A percentile compares a stretch with the other conserved stretches of the same genome.
These are phyloP conservation scores for Leccinum huronense DNA, from an alignment of 1,284 basidiomycete species.

Conservation along the genomic window DNA sequence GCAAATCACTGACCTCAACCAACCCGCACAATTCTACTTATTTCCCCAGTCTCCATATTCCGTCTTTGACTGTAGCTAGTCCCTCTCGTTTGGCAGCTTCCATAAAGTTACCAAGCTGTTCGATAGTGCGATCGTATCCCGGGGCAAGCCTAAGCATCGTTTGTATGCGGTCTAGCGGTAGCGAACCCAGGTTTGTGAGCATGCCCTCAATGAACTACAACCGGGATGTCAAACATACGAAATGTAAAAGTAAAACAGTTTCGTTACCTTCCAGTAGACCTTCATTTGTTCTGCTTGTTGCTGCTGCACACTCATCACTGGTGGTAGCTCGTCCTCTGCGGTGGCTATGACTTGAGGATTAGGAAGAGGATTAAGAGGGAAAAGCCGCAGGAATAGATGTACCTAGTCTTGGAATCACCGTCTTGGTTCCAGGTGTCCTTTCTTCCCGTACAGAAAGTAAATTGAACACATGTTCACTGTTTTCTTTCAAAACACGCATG, in stretches of 20 bases:
- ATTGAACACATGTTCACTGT: constrained; percentile 54
- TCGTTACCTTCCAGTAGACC: constrained; percentile 77
- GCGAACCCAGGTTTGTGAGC: constrained; percentile 76
- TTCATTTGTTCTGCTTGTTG: constrained; percentile 83
- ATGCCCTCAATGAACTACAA: constrained; percentile 79
- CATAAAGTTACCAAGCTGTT: constrained; percentile 76
- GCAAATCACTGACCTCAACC: not conserved
- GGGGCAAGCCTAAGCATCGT: constrained; percentile 79
- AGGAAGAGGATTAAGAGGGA: not conserved
- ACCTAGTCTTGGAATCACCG: constrained; percentile 37
- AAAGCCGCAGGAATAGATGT: constrained; percentile 11
- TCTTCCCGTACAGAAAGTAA: constrained; percentile 64
- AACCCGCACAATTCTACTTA: constrained; percentile 6
- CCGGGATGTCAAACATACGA: constrained; percentile 9
- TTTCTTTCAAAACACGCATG: constrained; percentile 74
- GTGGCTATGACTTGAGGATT: constrained; percentile 21
- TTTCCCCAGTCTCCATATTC: constrained; percentile 66
- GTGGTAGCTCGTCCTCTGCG: constrained; percentile 46
- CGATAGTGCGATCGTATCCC: constrained; percentile 72
- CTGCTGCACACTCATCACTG: constrained; percentile 61
- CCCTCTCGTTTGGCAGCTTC: constrained; percentile 76
- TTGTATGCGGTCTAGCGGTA: constrained; percentile 77
- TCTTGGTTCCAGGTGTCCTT: constrained; percentile 23
- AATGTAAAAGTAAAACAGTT: not conserved
- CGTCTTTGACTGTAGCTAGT: constrained; percentile 67